Conservation (phyloP, 1,139 yeast genomes). For the Pneumocystis oryctolagi region DNA sequence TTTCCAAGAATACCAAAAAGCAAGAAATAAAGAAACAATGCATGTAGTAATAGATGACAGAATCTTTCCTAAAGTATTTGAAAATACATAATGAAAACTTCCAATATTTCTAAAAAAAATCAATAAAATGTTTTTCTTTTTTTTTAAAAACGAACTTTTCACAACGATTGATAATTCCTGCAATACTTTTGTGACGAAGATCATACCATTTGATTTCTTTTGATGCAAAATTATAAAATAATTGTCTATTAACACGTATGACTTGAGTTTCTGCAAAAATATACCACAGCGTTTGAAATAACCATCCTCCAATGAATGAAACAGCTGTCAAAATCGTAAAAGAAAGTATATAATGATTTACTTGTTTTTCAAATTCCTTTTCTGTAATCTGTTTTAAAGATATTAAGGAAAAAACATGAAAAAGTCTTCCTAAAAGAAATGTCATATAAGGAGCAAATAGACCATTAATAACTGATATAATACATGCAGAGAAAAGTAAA, state of each 20-base stretch:
- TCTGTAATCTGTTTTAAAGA: neutral
- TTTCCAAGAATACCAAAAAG: slow-evolving; percentile 71
- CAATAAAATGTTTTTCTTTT: neutral
- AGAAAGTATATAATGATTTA: neutral
- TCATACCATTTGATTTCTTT: slow-evolving; percentile 38
- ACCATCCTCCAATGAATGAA: neutral
- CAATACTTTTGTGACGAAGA: slow-evolving; percentile 8
- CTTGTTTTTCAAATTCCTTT: neutral
- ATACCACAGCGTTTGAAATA: slow-evolving; percentile 37
- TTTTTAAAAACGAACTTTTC: slow-evolving; percentile 8
- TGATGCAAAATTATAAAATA: slow-evolving; percentile 26
- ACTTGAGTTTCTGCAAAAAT: slow-evolving; percentile 60
- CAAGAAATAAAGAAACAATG: slow-evolving; percentile 44
- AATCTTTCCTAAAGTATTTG: slow-evolving; percentile 50
- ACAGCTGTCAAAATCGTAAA: neutral
- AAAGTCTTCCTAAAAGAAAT: neutral
- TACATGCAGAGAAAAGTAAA: neutral
- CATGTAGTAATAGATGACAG: slow-evolving; percentile 40
- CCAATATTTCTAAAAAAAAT: slow-evolving; percentile 45
- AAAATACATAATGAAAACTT: slow-evolving; percentile 54
- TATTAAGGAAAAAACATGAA: neutral
- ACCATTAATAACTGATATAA: neutral
- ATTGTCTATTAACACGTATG: slow-evolving; percentile 34
- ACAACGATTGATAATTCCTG: slow-evolving; percentile 12
- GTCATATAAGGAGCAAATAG: neutral